phyloP scores from a whole-genome alignment of 352 stramenopile species.

The Globisporangium mamillatum region DNA sequence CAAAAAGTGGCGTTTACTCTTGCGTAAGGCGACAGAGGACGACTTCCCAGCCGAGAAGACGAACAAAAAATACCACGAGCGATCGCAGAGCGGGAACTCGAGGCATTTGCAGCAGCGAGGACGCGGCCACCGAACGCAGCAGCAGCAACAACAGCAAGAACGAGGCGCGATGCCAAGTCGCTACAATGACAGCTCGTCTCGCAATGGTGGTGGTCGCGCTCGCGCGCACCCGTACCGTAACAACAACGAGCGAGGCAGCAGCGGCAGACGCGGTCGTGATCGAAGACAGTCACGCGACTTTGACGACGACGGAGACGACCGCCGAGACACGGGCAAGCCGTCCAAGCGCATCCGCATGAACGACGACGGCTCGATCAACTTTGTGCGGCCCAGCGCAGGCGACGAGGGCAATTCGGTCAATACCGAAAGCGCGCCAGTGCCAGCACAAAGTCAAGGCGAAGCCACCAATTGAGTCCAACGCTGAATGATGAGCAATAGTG shows the following conservation, averaged over 20 bases:
- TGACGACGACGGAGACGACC: slow-evolving; percentile 14
- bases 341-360: slow-evolving; percentile 61
- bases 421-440: neutral
- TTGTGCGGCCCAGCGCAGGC: slow-evolving; percentile 29
- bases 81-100: slow-evolving; percentile 18
- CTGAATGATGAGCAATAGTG: neutral
- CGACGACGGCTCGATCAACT: slow-evolving; percentile 57
- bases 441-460: slow-evolving; percentile 1
- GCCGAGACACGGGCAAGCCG: slow-evolving; percentile 33
- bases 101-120: slow-evolving; percentile 17
- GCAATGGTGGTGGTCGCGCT: slow-evolving; percentile 21
- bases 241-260: slow-evolving; percentile 19
- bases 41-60: slow-evolving; percentile 81
- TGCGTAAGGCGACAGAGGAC: slow-evolving; percentile 68
- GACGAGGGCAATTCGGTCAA: neutral
- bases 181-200: slow-evolving; percentile 16
- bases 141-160: slow-evolving; percentile 20
- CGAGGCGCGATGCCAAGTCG: slow-evolving; percentile 30
- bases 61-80: slow-evolving; percentile 71
- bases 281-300: slow-evolving; percentile 14
- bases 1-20: slow-evolving; percentile 70
- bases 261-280: slow-evolving; percentile 6
- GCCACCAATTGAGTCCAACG: neutral
- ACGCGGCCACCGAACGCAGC: slow-evolving; percentile 18
- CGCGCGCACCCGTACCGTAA: slow-evolving; percentile 45